A percentile compares a stretch with the other conserved stretches of the same genome.
Conservation (phyloP, 768 basidiomycete genomes). For the Tubosaeta sp. region DNA sequence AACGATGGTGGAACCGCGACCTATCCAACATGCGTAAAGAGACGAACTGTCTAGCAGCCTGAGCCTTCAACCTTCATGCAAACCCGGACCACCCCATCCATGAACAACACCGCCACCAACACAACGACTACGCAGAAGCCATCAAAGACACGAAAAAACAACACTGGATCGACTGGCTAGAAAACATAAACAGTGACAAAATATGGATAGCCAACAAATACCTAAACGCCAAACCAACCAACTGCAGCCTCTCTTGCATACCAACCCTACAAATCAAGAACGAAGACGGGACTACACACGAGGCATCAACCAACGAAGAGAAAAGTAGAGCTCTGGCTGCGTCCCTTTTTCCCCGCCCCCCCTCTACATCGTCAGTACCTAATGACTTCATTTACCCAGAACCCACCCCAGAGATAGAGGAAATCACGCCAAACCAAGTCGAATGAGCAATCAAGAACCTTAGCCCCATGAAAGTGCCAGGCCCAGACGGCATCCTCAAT, state of each 20-base stretch:
- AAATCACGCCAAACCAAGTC: neutral
- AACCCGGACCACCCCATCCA: too few relatives aligned
- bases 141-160: constrained; percentile 2
- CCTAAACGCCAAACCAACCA: neutral
- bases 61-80: too few relatives aligned
- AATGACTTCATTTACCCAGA: neutral
- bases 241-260: neutral
- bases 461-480: constrained; percentile 1
- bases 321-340: neutral
- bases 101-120: neutral
- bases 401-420: neutral
- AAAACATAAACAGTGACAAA: neutral
- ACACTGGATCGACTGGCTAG: constrained; percentile 11
- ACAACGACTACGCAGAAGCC: neutral
- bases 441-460: neutral
- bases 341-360: neutral
- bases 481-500: constrained; percentile 29
- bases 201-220: constrained; percentile 10
- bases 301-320: neutral
- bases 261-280: constrained; percentile 17
- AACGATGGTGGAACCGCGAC: too few relatives aligned
- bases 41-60: too few relatives aligned
- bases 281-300: constrained; percentile 10
- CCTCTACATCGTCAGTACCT: neutral
- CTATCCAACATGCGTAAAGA: too few relatives aligned